Evolutionary conservation across 1,284 basidiomycete genomes (phyloP), one percentile per base, ranked within the genome.

Genomic region (Leccinum fuscescens): DNA sequence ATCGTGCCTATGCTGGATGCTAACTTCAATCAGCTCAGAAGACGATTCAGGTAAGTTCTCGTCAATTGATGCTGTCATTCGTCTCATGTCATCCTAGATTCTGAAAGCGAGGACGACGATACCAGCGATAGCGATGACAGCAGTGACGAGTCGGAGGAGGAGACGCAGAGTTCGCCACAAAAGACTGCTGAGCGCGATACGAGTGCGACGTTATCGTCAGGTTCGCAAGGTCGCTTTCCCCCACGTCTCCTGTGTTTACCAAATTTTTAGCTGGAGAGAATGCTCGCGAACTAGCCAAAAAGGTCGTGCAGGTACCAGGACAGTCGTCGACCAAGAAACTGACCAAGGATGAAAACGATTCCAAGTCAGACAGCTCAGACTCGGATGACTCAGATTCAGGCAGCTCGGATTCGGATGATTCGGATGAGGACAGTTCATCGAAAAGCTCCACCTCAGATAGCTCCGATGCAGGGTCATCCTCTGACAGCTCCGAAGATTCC

Each of bases 191-290:
- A 73, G 46, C 62, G 69, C 24, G 74, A 75, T 54, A 72, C 73
- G 5, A 76, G 73, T 20, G 59, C 9, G 12, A 76, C 72, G 0
- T 55, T 75, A 58, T 76, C 71, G 42, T 76, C 74, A 61, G 70
- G 72, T 74, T 60, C n/a, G 67, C 3, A 51, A 14, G 4, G 5
- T 22, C 15, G 29, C 42, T 6, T 4, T n/a, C 7, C 7, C 15
- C 6, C 3, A 4, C 15, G 22, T 48, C 48, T 31, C 56, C 12
- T 37, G 35, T 37, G 22, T 55, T 70, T n/a, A 73, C 29, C 14
- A 17, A 48, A 5, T 14, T 33, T 42, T 49, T 50, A 62, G 62
- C 56, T 24, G 62, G 31, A 55, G 64, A 64, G 8, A 59, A 56
- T 37, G 11, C 15, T 3, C 57, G 7, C 27, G 58, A 50, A 31